Conservation (phyloP, 371 early-diverging fungal genomes). For the Cokeromyces recurvatus region DNA sequence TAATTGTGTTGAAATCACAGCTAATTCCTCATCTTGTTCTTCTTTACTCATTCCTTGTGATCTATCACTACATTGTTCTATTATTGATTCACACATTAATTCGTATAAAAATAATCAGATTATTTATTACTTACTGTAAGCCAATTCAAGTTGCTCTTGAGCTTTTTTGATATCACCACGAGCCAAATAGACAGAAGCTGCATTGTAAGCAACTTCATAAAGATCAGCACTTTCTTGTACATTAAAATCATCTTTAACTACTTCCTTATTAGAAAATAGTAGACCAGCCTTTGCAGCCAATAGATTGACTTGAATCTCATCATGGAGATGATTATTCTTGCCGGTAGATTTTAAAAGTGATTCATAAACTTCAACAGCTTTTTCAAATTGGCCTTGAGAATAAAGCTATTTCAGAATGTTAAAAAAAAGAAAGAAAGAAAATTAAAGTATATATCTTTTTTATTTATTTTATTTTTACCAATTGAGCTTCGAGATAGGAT, state of each 20-base stretch:
- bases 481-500: constrained; percentile 63
- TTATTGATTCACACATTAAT: neutral
- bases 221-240: constrained; percentile 27
- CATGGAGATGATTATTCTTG: constrained; percentile 26
- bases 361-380: constrained; percentile 44
- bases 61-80: constrained; percentile 36
- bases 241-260: constrained; percentile 16
- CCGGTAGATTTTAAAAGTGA: constrained; percentile 38
- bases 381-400: constrained; percentile 37
- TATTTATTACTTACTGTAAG: constrained; percentile 44
- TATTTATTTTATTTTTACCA: constrained; percentile 53
- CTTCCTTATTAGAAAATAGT: constrained; percentile 34
- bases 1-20: constrained; percentile 65
- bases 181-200: constrained; percentile 60
- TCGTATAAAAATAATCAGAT: neutral
- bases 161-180: constrained; percentile 51
- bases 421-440: neutral
- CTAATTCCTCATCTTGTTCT: constrained; percentile 68
- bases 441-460: no score
- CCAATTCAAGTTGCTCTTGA: constrained; percentile 47
- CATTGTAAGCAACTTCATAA: constrained; percentile 71
- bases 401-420: constrained; percentile 26
- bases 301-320: constrained; percentile 51
- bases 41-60: constrained; percentile 45
- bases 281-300: constrained; percentile 66